A percentile compares a stretch with the other conserved stretches of the same genome.
These are phyloP conservation scores for Mycena vitilis DNA, from an alignment of 768 basidiomycete species.

Conservation along the genomic window DNA sequence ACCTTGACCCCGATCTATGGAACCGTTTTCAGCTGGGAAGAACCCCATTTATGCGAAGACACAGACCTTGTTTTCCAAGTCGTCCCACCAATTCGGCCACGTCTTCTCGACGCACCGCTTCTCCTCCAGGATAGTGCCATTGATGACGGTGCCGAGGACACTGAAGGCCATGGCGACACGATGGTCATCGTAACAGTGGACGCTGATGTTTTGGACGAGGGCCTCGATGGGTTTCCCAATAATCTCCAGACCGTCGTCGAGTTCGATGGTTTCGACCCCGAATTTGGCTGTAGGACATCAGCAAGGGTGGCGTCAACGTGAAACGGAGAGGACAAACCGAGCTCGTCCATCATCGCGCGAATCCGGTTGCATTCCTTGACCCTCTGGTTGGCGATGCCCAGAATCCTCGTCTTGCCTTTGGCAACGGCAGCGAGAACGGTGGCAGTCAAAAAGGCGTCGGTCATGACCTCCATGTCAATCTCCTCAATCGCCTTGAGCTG, in stretches of 20 bases:
- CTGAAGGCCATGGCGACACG: slow-evolving; percentile 99
- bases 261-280: slow-evolving; percentile 90
- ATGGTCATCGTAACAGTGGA: slow-evolving; percentile 98
- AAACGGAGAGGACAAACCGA: slow-evolving; percentile 68
- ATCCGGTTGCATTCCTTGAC: slow-evolving; percentile 99
- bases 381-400: slow-evolving; percentile 96
- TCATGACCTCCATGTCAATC: slow-evolving; percentile 99
- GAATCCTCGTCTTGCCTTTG: slow-evolving; percentile 78
- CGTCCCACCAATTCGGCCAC: slow-evolving; percentile 99
- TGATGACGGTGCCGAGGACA: slow-evolving; percentile 81
- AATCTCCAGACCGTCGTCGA: slow-evolving; percentile 93
- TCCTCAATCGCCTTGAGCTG: slow-evolving; percentile 84
- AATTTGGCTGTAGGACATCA: slow-evolving; percentile 78
- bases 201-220: slow-evolving; percentile 76
- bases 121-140: slow-evolving; percentile 89
- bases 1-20: slow-evolving; percentile 88
- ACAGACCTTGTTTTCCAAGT: slow-evolving; percentile 90
- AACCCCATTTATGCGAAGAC: neutral
- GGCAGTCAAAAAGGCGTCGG: slow-evolving; percentile 98
- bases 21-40: slow-evolving; percentile 11
- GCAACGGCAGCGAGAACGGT: slow-evolving; percentile 90
- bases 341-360: slow-evolving; percentile 94
- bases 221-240: slow-evolving; percentile 77
- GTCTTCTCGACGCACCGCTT: slow-evolving; percentile 99
- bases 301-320: slow-evolving; percentile 4